Percentiles rank a stretch among this genome's conserved stretches.
phyloP scores from a whole-genome alignment of 1,284 basidiomycete species.

The Irpex sp. region DNA sequence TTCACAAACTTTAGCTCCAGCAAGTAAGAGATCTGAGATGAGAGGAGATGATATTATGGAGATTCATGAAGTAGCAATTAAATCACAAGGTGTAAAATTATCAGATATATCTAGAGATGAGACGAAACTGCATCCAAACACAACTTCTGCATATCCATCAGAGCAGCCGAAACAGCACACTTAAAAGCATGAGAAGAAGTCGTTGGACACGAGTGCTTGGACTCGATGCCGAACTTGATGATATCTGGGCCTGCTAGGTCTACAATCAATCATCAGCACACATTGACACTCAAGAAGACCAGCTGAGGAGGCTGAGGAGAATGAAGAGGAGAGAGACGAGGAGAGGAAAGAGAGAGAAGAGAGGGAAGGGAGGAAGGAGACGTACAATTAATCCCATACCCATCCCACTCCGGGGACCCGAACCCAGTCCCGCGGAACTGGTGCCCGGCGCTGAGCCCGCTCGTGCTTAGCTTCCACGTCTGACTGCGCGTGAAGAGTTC shows the following conservation, averaged over 20 bases:
- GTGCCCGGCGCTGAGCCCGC: constrained; percentile 84
- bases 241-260: constrained; percentile 80
- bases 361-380: constrained; percentile 20
- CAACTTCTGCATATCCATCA: constrained; percentile 69
- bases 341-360: too few species aligned
- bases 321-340: too few species aligned
- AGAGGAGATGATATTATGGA: too few species aligned
- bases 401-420: constrained; percentile 76
- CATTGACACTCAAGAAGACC: not conserved
- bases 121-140: constrained; percentile 28
- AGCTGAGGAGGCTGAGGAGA: too few species aligned
- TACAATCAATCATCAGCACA: constrained; percentile 26
- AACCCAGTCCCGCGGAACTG: constrained; percentile 93
- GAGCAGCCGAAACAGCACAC: constrained; percentile 58
- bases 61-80: too few species aligned
- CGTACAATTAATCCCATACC: constrained; percentile 92
- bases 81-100: too few species aligned
- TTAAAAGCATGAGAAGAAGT: constrained; percentile 79
- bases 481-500: constrained; percentile 74
- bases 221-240: constrained; percentile 95
- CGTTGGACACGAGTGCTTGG: constrained; percentile 67
- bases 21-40: too few species aligned
- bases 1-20: too few species aligned
- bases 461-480: constrained; percentile 91
- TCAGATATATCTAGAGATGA: constrained; percentile 13